Percentiles rank a stretch among this genome's conserved stretches.
Conservation (phyloP, 2,329 filamentous ascomycete genomes). For the Talaromyces amestolkiae region DNA sequence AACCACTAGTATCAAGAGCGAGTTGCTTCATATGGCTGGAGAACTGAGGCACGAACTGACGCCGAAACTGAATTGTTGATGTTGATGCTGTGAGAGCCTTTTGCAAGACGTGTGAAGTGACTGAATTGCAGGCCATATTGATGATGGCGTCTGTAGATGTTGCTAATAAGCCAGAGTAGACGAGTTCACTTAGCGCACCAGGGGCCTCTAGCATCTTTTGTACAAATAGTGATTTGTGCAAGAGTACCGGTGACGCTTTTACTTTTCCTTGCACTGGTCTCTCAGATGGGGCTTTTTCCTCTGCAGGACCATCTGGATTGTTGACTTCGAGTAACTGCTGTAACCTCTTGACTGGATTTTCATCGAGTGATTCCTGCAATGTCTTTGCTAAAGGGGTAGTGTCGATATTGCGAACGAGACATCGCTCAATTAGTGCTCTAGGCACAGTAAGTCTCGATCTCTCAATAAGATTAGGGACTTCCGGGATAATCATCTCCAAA, state of each 20-base stretch:
- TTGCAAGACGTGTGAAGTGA: slow-evolving; percentile 63
- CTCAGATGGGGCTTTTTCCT: slow-evolving; percentile 38
- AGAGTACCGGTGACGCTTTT: slow-evolving; percentile 49
- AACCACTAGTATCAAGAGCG: slow-evolving; percentile 61
- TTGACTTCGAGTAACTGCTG: slow-evolving; percentile 60
- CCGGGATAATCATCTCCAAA: slow-evolving; percentile 67
- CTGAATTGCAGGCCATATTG: slow-evolving; percentile 63
- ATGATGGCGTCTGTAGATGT: slow-evolving; percentile 58
- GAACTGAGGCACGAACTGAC: slow-evolving; percentile 63
- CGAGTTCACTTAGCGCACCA: slow-evolving; percentile 64
- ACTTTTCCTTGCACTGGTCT: slow-evolving; percentile 35
- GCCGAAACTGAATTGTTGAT: slow-evolving; percentile 56
- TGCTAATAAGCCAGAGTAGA: slow-evolving; percentile 69
- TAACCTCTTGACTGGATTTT: slow-evolving; percentile 52
- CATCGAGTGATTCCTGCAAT: slow-evolving; percentile 58
- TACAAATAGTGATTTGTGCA: slow-evolving; percentile 80
- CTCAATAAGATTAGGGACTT: slow-evolving; percentile 69
- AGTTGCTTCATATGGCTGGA: slow-evolving; percentile 60
- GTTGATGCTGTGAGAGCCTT: slow-evolving; percentile 57
- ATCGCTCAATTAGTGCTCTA: slow-evolving; percentile 79
- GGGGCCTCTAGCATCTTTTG: slow-evolving; percentile 74
- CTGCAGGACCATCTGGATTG: slow-evolving; percentile 49
- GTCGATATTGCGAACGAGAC: slow-evolving; percentile 63
- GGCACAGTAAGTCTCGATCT: slow-evolving; percentile 76
- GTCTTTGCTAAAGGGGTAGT: slow-evolving; percentile 55